Evolutionary conservation across 208 protist genomes (phyloP).

Genomic region (Entamoeba invadens): DNA sequence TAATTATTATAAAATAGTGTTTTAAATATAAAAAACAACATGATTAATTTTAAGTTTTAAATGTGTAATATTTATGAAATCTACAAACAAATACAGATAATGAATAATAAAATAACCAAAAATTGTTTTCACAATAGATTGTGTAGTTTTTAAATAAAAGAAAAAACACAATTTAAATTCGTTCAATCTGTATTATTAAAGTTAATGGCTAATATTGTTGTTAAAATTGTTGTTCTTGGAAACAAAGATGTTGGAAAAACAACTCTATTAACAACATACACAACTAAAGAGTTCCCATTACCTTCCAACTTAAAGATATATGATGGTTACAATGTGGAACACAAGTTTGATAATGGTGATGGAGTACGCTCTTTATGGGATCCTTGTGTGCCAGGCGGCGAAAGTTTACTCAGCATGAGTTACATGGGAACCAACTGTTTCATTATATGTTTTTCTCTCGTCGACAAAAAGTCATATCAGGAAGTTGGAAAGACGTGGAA

Average conservation of each 20-base stretch:
- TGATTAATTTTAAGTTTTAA: no score
- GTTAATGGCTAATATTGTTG: no score
- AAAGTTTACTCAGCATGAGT: constrained; percentile 41
- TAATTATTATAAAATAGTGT: no score
- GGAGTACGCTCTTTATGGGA: constrained; percentile 24
- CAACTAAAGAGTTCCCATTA: constrained; percentile 10
- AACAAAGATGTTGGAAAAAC: constrained; percentile 26
- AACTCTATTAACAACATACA: constrained; percentile 6
- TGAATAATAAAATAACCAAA: no score
- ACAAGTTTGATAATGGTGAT: constrained; percentile 2
- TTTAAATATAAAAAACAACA: no score
- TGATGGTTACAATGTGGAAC: constrained; percentile 28
- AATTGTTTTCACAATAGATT: no score
- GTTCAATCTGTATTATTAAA: no score
- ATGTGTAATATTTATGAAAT: no score
- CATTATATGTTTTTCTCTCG: constrained; percentile 59
- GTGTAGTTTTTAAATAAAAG: no score
- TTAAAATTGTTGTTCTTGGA: constrained; percentile 17
- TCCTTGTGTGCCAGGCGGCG: constrained; percentile 44
- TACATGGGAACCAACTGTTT: constrained; percentile 48
- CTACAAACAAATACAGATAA: no score
- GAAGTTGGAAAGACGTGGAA: constrained; percentile 51
- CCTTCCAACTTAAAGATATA: constrained; percentile 26
- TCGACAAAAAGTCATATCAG: constrained; percentile 42
- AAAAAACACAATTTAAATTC: no score